These are phyloP conservation scores for Combretum micranthum DNA, from an alignment of 345 rosid genomes.

Conservation along the genomic window DNA sequence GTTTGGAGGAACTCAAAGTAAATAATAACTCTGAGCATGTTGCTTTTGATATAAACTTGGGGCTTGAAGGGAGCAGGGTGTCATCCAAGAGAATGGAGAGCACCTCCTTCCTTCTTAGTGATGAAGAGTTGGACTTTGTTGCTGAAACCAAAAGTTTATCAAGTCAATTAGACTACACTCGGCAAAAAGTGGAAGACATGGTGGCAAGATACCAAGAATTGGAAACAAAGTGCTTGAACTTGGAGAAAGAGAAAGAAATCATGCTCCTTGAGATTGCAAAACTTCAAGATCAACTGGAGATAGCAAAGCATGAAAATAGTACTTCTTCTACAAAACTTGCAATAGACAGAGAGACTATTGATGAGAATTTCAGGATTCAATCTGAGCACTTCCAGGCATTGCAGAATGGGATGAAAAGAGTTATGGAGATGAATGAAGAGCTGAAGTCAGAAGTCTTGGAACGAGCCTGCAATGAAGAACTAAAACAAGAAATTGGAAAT, in stretches of 20 bases:
- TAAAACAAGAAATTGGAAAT: constrained; percentile 42
- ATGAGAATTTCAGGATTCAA: constrained; percentile 37
- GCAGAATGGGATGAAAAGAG: constrained; percentile 33
- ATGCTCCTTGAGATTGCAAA: constrained; percentile 39
- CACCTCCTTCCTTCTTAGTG: constrained; percentile 38
- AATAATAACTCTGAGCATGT: constrained; percentile 54
- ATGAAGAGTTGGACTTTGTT: constrained; percentile 48
- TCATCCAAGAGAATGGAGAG: constrained; percentile 52
- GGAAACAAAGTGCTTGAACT: constrained; percentile 30
- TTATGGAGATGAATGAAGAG: constrained; percentile 34
- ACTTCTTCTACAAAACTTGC: constrained; percentile 39
- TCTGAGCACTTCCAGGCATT: constrained; percentile 32
- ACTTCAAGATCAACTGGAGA: constrained; percentile 34
- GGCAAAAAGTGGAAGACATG: constrained; percentile 43
- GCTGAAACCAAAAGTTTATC: constrained; percentile 42
- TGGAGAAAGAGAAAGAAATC: constrained; percentile 56
- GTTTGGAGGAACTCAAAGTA: constrained; percentile 49
- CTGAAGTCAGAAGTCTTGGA: constrained; percentile 39
- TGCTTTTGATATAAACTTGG: too few relatives aligned
- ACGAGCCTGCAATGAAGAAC: constrained; percentile 36
- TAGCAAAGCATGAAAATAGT: constrained; percentile 44
- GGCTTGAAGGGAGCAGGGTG: constrained; percentile 47
- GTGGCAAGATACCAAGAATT: constrained; percentile 43
- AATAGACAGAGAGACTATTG: constrained; percentile 35
- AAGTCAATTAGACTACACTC: constrained; percentile 42